These are phyloP conservation scores for Venturiaceae sp. DNA, from an alignment of 2,329 filamentous ascomycete genomes.

Conservation along the genomic window DNA sequence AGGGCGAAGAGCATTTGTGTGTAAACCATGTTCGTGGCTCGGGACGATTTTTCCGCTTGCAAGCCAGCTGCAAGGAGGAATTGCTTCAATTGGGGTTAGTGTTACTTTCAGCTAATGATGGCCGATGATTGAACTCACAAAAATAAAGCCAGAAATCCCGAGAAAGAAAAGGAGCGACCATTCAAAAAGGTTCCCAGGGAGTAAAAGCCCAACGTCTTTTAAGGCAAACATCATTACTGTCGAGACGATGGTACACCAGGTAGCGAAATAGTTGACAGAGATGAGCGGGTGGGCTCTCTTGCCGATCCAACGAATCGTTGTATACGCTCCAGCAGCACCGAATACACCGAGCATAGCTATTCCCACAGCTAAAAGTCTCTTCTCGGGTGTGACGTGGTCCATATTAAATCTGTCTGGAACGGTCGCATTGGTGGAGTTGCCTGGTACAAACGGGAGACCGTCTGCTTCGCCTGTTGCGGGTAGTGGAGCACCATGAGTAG, in stretches of 20 bases:
- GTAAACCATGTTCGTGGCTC: constrained; percentile 59
- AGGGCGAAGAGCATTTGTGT: constrained; percentile 62
- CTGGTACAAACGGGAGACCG: constrained; percentile 18
- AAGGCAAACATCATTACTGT: constrained; percentile 46
- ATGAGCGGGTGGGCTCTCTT: constrained; percentile 72
- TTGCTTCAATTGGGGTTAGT: constrained; percentile 38
- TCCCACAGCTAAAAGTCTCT: constrained; percentile 60
- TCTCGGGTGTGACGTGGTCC: constrained; percentile 43
- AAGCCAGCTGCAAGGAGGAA: constrained; percentile 74
- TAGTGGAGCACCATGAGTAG: background rate
- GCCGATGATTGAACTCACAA: constrained; percentile 34
- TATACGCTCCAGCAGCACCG: constrained; percentile 65
- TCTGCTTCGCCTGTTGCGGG: background rate
- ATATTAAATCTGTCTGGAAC: constrained; percentile 19
- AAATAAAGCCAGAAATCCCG: constrained; percentile 65
- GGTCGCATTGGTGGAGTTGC: constrained; percentile 20
- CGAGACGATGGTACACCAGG: constrained; percentile 60
- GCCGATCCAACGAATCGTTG: constrained; percentile 69
- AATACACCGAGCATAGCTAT: constrained; percentile 68
- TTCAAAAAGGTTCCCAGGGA: constrained; percentile 45
- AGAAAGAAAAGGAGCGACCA: constrained; percentile 61
- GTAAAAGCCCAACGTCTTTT: constrained; percentile 46
- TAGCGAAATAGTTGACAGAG: constrained; percentile 74
- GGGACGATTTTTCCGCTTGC: constrained; percentile 54
- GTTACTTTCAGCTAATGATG: background rate